Percentiles rank a stretch among this genome's conserved stretches.
phyloP scores from a whole-genome alignment of 495 filamentous ascomycete species.

The Hypoxylon fuscum region DNA sequence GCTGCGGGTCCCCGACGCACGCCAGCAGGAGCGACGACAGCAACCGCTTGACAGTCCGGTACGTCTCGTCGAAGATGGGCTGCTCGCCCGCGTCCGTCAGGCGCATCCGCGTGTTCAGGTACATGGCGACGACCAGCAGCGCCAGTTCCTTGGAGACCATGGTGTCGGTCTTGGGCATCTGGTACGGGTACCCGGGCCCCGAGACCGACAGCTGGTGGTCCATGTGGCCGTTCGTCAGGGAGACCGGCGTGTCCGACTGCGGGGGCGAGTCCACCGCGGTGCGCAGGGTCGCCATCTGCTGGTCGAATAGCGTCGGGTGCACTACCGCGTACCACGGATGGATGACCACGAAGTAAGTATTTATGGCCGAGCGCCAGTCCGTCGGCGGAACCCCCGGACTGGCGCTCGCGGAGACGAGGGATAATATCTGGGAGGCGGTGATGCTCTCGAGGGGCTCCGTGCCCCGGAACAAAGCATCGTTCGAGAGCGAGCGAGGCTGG shows the following conservation, averaged over 20 bases:
- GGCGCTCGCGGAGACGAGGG: constrained; percentile 34
- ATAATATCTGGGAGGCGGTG: constrained; percentile 39
- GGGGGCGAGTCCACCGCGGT: constrained; percentile 17
- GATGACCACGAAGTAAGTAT: constrained; percentile 40
- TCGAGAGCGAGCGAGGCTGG: constrained; percentile 38
- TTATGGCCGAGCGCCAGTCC: constrained; percentile 37
- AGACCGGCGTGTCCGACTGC: constrained; percentile 20
- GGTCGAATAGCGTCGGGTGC: constrained; percentile 42
- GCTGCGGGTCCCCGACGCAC: constrained; percentile 37
- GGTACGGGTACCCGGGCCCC: neutral
- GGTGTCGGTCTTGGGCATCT: constrained; percentile 15
- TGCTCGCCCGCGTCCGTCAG: constrained; percentile 43
- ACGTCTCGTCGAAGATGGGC: constrained; percentile 44
- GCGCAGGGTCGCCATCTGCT: constrained; percentile 25
- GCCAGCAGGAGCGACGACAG: constrained; percentile 34
- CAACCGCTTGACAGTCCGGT: constrained; percentile 41
- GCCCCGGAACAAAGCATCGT: constrained; percentile 39
- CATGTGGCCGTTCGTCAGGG: constrained; percentile 14
- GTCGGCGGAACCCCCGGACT: constrained; percentile 22
- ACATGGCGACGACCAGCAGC: constrained; percentile 45
- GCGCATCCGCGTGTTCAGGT: constrained; percentile 41
- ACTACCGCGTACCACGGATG: constrained; percentile 44
- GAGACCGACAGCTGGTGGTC: constrained; percentile 16
- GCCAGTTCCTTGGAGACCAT: constrained; percentile 33
- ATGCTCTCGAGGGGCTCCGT: constrained; percentile 43